These are phyloP conservation scores for Cutaneotrichosporon cyanovorans DNA, from an alignment of 1,284 basidiomycete species.

Conservation along the genomic window DNA sequence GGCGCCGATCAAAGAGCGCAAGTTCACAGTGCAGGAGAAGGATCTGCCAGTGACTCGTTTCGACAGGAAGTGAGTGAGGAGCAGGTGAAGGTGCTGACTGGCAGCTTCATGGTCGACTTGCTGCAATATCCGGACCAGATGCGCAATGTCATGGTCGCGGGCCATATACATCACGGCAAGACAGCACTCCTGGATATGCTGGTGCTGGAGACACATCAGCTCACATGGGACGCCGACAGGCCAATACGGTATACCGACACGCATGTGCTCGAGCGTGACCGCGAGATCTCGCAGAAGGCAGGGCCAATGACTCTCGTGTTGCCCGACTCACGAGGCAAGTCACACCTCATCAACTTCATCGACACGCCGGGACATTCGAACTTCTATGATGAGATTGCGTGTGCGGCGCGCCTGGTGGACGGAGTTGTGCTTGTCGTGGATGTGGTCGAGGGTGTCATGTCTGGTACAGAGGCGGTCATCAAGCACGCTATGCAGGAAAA, in stretches of 20 bases:
- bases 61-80: slow-evolving; percentile 72
- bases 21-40: slow-evolving; percentile 87
- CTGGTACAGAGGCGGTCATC: slow-evolving; percentile 76
- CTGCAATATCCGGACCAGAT: slow-evolving; percentile 90
- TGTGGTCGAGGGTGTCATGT: slow-evolving; percentile 92
- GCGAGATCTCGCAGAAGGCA: slow-evolving; percentile 92
- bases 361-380: slow-evolving; percentile 99
- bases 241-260: slow-evolving; percentile 94
- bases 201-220: slow-evolving; percentile 90
- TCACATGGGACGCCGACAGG: slow-evolving; percentile 83
- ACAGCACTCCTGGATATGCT: slow-evolving; percentile 95
- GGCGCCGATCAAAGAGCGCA: slow-evolving; percentile 85
- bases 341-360: slow-evolving; percentile 84
- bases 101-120: slow-evolving; percentile 84
- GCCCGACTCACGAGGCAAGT: slow-evolving; percentile 81
- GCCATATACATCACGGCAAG: slow-evolving; percentile 97
- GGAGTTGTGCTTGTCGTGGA: slow-evolving; percentile 92
- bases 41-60: slow-evolving; percentile 86
- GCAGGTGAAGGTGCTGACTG: background rate
- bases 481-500: slow-evolving; percentile 80
- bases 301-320: slow-evolving; percentile 92
- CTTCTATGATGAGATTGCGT: slow-evolving; percentile 93
- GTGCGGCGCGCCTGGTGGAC: slow-evolving; percentile 78
- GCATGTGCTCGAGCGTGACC: slow-evolving; percentile 76
- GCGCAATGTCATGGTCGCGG: slow-evolving; percentile 87